These are phyloP conservation scores for Diaporthe sp. DNA, from an alignment of 2,329 filamentous ascomycete species.

Conservation along the genomic window DNA sequence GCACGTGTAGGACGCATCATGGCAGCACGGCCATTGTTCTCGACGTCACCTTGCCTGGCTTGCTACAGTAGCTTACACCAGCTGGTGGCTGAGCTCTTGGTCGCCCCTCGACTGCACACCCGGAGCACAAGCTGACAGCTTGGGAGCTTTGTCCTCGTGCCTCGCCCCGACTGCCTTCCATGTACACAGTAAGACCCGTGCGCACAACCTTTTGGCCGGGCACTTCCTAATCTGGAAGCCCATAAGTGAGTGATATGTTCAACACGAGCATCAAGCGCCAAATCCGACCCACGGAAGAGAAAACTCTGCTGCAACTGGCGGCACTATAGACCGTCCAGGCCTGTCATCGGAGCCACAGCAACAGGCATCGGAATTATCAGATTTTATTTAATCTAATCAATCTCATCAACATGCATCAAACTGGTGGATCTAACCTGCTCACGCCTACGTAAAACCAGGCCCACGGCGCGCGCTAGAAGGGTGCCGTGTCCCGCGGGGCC, in stretches of 20 bases:
- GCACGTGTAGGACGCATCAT: constrained; percentile 18
- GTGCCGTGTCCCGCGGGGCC: constrained; percentile 1
- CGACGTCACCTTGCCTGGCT: constrained; percentile 4
- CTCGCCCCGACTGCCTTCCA: neutral
- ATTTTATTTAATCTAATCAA: constrained; percentile 27
- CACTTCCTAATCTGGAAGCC: constrained; percentile 9
- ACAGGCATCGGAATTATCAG: neutral
- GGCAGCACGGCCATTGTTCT: constrained; percentile 10
- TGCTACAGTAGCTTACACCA: neutral
- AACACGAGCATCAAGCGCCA: constrained; percentile 18
- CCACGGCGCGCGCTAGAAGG: constrained; percentile 22
- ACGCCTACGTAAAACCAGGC: constrained; percentile 18
- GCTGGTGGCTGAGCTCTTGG: constrained; percentile 3
- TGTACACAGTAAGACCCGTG: neutral
- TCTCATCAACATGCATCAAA: constrained; percentile 28
- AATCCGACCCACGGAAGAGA: constrained; percentile 17
- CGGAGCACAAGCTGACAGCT: neutral
- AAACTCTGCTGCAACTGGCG: neutral
- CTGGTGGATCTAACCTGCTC: constrained; percentile 1
- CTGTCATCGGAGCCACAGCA: neutral
- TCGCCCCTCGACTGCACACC: constrained; percentile 4
- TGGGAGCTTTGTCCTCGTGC: constrained; percentile 5
- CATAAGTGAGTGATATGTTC: neutral
- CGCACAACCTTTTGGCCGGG: neutral
- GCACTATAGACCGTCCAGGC: neutral